Evolutionary conservation across 192 early-diverging fungal genomes (phyloP), one percentile per base, ranked within the genome.

Genomic region (Coemansia sp.): DNA sequence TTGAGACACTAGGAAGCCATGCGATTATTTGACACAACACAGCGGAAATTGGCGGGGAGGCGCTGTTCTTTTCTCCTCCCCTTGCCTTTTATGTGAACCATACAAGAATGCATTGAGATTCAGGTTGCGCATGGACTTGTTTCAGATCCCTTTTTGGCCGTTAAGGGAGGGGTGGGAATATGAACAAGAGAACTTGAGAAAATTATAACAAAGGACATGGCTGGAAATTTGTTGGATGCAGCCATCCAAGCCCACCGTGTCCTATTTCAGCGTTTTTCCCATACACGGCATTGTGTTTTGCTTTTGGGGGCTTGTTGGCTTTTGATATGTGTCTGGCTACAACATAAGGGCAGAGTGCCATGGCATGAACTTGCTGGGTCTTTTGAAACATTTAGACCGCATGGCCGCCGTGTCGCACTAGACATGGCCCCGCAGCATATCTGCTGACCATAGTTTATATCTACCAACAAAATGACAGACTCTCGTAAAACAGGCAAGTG

Each of bases 1-100:
- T 19, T 57, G 41, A 17, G 19, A 55, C n/a, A 41, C 17, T 25
- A 56, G 38, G 51, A 55, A 47, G 57, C 19, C 45, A 59, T 45
- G 41, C 12, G 41, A 11, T 43, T 15, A 8, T 9, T 43, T 4
- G 14, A 15, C 39, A 43, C 41, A n/a, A 43, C 11, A 43, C 41
- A 43, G 41, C 41, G 41, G 41, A n/a, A 43, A 43, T 15, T 43
- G 41, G 41, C 41, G 41, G 41, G 41, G 41, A 43, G 41, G 41
- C 41, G 41, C 32, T 7, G 32, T 43, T 43, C 15, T 43, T 11
- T 43, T 43, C 41, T 15, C 32, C 32, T 32, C 32, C 6, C 32
- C 32, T 32, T 32, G 41, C 41, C 15, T 43, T 43, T 43, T 43
- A 43, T 43, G 41, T 43, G 41, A 43, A 43, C 11, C 41, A 43